Conservation (phyloP, 495 filamentous ascomycete genomes). For the Parathielavia appendiculata region DNA sequence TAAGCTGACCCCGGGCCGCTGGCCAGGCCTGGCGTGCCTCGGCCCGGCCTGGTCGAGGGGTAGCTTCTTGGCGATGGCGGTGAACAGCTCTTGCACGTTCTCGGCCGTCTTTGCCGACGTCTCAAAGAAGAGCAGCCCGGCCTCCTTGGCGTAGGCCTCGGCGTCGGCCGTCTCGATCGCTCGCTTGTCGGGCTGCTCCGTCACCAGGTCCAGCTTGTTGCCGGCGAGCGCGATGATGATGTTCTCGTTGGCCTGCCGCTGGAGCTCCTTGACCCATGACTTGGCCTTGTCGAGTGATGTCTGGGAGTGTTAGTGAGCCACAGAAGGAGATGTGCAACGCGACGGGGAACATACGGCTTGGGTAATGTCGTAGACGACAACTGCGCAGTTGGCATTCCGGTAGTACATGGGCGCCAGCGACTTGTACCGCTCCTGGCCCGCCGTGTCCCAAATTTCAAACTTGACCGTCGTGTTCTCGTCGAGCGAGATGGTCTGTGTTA, state of each 20-base stretch:
- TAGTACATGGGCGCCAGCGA: constrained; percentile 99
- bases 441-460: constrained; percentile 99
- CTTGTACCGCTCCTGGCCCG: constrained; percentile 97
- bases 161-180: constrained; percentile 84
- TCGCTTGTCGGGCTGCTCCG: constrained; percentile 84
- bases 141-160: constrained; percentile 90
- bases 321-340: neutral
- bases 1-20: constrained; percentile 74
- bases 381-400: constrained; percentile 96
- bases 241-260: constrained; percentile 98
- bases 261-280: constrained; percentile 98
- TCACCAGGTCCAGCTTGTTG: constrained; percentile 94
- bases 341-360: constrained; percentile 69
- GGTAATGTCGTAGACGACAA: constrained; percentile 98
- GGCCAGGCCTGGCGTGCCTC: constrained; percentile 68
- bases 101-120: constrained; percentile 95
- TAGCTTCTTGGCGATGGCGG: constrained; percentile 95
- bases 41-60: constrained; percentile 92
- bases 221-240: constrained; percentile 97
- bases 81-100: constrained; percentile 93
- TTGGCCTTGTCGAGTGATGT: constrained; percentile 97
- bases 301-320: constrained; percentile 42
- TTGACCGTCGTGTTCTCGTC: constrained; percentile 98
- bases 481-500: constrained; percentile 96
- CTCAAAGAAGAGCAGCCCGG: constrained; percentile 92